A percentile compares a stretch with the other conserved stretches of the same genome.
These are phyloP conservation scores for Luvunga scandens DNA, from an alignment of 345 rosid species.

Conservation along the genomic window DNA sequence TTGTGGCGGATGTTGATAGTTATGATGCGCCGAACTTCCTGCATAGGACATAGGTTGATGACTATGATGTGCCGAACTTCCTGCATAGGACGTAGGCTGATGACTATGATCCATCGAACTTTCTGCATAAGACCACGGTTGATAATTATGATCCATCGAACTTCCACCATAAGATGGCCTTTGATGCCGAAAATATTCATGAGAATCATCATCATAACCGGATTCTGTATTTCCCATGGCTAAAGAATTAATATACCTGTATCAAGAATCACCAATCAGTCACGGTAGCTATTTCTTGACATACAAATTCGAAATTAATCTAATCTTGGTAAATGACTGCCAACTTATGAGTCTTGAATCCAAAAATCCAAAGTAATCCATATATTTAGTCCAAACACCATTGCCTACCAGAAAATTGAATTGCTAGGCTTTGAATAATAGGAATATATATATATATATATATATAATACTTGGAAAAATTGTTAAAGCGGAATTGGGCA, in stretches of 20 bases:
- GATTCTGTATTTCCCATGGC: constrained; percentile 42
- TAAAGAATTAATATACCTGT: constrained; percentile 8
- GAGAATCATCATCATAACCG: constrained; percentile 24
- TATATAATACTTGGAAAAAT: neutral
- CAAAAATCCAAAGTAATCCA: neutral
- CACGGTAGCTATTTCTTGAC: neutral
- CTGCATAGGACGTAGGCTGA: constrained; percentile 27
- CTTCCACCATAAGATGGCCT: constrained; percentile 25
- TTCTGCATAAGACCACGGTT: constrained; percentile 21
- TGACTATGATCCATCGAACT: constrained; percentile 22
- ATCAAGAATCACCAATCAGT: neutral
- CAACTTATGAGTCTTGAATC: neutral
- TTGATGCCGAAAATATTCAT: constrained; percentile 22
- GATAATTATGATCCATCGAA: constrained; percentile 26
- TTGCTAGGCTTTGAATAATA: neutral
- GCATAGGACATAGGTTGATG: neutral
- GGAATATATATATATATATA: no score
- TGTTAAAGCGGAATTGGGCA: neutral
- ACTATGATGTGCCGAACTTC: constrained; percentile 17
- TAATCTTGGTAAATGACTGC: neutral
- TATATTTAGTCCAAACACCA: neutral
- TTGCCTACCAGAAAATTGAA: neutral
- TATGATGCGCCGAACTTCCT: neutral
- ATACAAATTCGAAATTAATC: neutral
- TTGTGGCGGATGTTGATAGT: neutral